These are phyloP conservation scores for Apiotrichum domesticum DNA, from an alignment of 1,284 basidiomycete species.

Conservation along the genomic window DNA sequence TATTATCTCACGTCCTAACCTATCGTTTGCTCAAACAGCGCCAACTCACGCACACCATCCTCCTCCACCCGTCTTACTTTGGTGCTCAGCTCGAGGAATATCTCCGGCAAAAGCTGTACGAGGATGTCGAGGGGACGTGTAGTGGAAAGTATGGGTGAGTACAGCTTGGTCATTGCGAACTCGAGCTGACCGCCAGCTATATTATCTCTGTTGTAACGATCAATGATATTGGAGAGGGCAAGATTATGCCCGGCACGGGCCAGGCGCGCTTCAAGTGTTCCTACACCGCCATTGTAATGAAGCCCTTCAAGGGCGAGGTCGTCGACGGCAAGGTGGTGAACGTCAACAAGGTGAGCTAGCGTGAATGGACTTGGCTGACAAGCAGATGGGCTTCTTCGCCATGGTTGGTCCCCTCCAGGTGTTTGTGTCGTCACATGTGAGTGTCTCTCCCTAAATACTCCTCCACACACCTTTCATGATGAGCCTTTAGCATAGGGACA, in stretches of 20 bases:
- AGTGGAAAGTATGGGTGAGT: conserved; percentile 76
- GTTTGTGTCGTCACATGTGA: conserved; percentile 89
- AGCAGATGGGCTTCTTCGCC: conserved; percentile 68
- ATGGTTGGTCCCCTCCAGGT: conserved; percentile 88
- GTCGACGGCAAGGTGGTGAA: conserved; percentile 94
- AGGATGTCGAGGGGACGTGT: conserved; percentile 96
- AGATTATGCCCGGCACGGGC: conserved; percentile 84
- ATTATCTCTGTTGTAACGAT: conserved; percentile 94
- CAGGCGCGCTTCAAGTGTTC: conserved; percentile 88
- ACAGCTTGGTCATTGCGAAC: background rate
- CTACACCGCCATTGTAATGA: conserved; percentile 91
- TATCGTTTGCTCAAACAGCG: conserved; percentile 55
- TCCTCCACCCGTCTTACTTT: conserved; percentile 96
- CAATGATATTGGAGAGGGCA: conserved; percentile 80
- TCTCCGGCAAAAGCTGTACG: conserved; percentile 85
- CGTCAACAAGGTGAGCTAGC: conserved; percentile 66
- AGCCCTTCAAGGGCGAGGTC: conserved; percentile 98
- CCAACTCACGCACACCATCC: conserved; percentile 89
- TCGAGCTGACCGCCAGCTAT: conserved; percentile 52
- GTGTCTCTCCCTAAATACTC: conserved; percentile 29
- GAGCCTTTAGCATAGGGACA: conserved; percentile 41
- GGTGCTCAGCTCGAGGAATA: conserved; percentile 91
- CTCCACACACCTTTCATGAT: conserved; percentile 17
- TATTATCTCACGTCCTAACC: background rate
- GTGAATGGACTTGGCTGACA: conserved; percentile 35